Evolutionary conservation across 148 eudicot genomes (phyloP).

Genomic region (Cornus controversa): DNA sequence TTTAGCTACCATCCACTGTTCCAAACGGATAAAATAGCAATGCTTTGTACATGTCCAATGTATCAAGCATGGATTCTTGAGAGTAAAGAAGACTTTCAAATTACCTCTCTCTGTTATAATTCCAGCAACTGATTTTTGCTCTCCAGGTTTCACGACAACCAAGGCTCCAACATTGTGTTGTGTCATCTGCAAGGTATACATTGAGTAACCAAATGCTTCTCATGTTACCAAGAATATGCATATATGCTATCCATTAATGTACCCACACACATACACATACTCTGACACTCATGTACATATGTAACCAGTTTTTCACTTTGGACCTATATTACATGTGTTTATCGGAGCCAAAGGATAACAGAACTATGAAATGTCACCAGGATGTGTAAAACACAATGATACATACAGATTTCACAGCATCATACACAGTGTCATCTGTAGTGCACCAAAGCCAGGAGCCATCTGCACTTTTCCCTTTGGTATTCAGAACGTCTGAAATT

Average conservation of each 20-base stretch:
- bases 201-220: background rate
- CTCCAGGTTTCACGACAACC: constrained; percentile 93
- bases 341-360: background rate
- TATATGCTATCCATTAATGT: background rate
- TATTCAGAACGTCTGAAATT: constrained; percentile 75
- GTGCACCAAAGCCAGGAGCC: constrained; percentile 99
- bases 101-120: constrained; percentile 96
- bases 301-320: too few species aligned
- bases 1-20: background rate
- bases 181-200: constrained; percentile 69
- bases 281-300: background rate
- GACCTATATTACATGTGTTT: background rate
- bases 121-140: constrained; percentile 78
- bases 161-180: constrained; percentile 97
- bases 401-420: constrained; percentile 93
- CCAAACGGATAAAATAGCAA: background rate
- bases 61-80: too few species aligned
- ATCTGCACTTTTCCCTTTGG: constrained; percentile 91
- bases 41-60: background rate
- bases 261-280: background rate
- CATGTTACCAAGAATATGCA: background rate
- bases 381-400: background rate
- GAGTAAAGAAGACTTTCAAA: background rate
- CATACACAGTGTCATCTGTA: constrained; percentile 87
- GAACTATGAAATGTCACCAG: background rate